Base-by-base conservation (phyloP, 805 yeast species). In the Grigorovia jiainica region DNA sequence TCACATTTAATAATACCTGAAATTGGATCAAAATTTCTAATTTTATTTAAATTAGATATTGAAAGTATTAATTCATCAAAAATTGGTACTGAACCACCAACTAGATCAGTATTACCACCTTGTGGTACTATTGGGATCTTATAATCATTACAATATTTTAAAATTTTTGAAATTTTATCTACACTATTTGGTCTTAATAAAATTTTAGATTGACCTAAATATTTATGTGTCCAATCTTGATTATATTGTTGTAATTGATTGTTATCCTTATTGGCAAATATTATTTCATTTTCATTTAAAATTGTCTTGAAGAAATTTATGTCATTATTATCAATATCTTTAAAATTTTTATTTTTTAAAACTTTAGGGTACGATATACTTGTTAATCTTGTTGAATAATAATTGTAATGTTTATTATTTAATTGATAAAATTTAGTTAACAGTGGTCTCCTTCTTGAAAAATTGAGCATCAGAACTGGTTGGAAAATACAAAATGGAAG, bases 41-140 rank as follows among this genome's bases (percentile, higher is more conserved):
- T 73, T 56, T 81, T 73, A 70, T 86, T 86, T 69, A 90, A 53
- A 53, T 72, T 74, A 29, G 82, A 65, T 38, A 87, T 65, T 3
- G 87, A 81, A 19, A 89, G 51, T 19, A 89, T 74, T 39, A 89
- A 76, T 64, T 89, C 97, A 62, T 89, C 97, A 62, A 87, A 89
- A 1, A 89, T 80, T 0, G 97, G 96, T 16, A 80, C 76, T 5
- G 95, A 82, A 4, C 97, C 97, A 49, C 97, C 97, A 34, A 89
- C 97, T 36, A 89, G 72, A 21, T 96, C 96, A 1, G 97, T 90
- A 64, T 90, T 89, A 52, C 97, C 97, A 58, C 97, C 96, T 65
- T 90, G 97, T 13, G 97, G 97, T 8, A 87, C 95, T 38, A 89
- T 78, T 0, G 97, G 95, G 23, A 89, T 63, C 46, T 72, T 75